Evolutionary conservation across 805 yeast species (phyloP).

Genomic region (Vanderwaltozyma polyspora): DNA sequence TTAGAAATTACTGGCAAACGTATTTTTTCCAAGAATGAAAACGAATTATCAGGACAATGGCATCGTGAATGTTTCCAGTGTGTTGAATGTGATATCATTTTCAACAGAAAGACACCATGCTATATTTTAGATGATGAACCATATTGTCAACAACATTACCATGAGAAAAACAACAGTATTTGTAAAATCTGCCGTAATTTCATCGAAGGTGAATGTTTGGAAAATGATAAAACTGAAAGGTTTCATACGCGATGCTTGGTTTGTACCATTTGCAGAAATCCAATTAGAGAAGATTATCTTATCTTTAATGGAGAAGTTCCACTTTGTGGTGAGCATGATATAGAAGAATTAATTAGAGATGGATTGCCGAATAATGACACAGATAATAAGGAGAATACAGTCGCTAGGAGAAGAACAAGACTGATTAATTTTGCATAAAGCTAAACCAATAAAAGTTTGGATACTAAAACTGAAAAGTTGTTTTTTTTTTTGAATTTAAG

Average conservation of each 20-base stretch:
- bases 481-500: too few species aligned
- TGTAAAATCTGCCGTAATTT: conserved; percentile 64
- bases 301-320: conserved; percentile 21
- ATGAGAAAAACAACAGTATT: conserved; percentile 58
- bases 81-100: conserved; percentile 44
- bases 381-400: conserved; percentile 7
- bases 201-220: conserved; percentile 86
- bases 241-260: conserved; percentile 67
- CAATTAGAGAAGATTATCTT: conserved; percentile 44
- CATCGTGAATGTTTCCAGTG: conserved; percentile 81
- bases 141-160: conserved; percentile 70
- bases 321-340: conserved; percentile 23
- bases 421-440: conserved; percentile 15
- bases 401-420: conserved; percentile 25
- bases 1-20: conserved; percentile 48
- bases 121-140: conserved; percentile 75
- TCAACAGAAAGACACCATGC: conserved; percentile 51
- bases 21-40: conserved; percentile 65
- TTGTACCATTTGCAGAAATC: conserved; percentile 48
- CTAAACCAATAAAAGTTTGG: neutral
- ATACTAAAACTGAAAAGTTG: too few species aligned
- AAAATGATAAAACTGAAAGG: conserved; percentile 55
- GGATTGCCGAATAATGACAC: conserved; percentile 3
- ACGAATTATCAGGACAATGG: conserved; percentile 80
- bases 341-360: conserved; percentile 12